Conservation (phyloP, 441 rosid species). For the Lepidium campestre region DNA sequence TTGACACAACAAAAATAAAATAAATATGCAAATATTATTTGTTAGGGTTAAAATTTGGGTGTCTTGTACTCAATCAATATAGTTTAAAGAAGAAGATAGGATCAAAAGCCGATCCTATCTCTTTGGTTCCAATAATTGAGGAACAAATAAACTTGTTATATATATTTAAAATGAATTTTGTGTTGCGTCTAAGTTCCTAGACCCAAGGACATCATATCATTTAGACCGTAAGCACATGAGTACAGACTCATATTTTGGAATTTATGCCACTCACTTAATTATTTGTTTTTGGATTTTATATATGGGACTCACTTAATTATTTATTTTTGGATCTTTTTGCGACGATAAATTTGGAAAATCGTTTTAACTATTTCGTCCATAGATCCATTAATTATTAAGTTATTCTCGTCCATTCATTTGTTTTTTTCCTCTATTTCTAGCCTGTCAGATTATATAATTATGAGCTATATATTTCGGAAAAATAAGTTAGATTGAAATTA, state of each 20-base stretch:
- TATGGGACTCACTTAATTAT: background rate
- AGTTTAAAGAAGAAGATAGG: conserved; percentile 25
- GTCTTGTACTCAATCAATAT: background rate
- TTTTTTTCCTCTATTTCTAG: too few species aligned
- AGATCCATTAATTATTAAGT: too few species aligned
- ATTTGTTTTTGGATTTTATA: background rate
- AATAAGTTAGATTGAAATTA: too few species aligned
- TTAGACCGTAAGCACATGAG: conserved; percentile 10
- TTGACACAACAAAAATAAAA: too few species aligned
- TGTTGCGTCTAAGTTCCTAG: conserved; percentile 19
- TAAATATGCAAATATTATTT: too few species aligned
- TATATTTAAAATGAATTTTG: conserved; percentile 12
- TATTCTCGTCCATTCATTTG: too few species aligned
- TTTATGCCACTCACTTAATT: background rate
- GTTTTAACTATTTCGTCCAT: background rate
- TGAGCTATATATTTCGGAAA: too few species aligned
- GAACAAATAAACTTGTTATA: conserved; percentile 10
- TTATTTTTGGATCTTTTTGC: background rate
- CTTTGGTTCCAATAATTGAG: conserved; percentile 34
- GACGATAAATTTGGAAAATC: background rate
- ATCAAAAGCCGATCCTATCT: conserved; percentile 30
- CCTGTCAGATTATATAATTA: too few species aligned
- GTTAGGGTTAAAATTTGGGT: too few species aligned
- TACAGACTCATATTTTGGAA: background rate
- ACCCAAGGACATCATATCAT: conserved; percentile 14